Evolutionary conservation across 441 rosid genomes (phyloP), one percentile per base, ranked within the genome.

Genomic region (Populus hybrid): DNA sequence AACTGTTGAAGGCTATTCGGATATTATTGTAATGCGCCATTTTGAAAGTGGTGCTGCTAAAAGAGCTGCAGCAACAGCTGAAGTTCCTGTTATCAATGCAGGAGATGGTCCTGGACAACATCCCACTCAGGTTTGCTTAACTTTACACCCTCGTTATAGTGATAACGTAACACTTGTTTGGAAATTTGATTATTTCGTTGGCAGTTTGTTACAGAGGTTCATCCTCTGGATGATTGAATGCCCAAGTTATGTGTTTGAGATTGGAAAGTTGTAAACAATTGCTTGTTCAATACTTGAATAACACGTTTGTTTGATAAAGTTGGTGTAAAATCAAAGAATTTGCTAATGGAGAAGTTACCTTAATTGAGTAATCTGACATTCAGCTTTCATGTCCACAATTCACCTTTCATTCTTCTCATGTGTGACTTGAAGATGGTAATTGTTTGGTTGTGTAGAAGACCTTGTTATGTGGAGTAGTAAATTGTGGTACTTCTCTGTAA

Each of bases 31-130:
- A 77, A 93, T 94, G 97, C 90, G 98, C 9, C 99, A 96, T 82
- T 96, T 94, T 82, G 98, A 94, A 85, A 92, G 97, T 21, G 98
- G 99, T 21, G 97, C 99, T 84, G 98, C 99, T 1, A 93, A 73
- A 84, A 91, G 88, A 85, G 98, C 99, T 23, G 98, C 98, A 16
- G 84, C 90, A 33, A 91, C 96, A 4, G 97, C 98, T 18, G 79
- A 82, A 67, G 87, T 96, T 89, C 99, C 99, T 26, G 82, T 96
- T 68, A 91, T 96, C 72, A 96, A 94, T 77, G 98, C 98, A 24
- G 99, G 99, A 69, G 99, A 96, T 86, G 98, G 99, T 69, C 99
- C 99, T 38, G 99, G 99, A 80, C 95, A 96, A 77, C 98, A 96
- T 85, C 98, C 98, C 23, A 92, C 97, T 67, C 99, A 96, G 94